Conservation (phyloP, 331 rosid genomes). For the Acacia pycnantha region DNA sequence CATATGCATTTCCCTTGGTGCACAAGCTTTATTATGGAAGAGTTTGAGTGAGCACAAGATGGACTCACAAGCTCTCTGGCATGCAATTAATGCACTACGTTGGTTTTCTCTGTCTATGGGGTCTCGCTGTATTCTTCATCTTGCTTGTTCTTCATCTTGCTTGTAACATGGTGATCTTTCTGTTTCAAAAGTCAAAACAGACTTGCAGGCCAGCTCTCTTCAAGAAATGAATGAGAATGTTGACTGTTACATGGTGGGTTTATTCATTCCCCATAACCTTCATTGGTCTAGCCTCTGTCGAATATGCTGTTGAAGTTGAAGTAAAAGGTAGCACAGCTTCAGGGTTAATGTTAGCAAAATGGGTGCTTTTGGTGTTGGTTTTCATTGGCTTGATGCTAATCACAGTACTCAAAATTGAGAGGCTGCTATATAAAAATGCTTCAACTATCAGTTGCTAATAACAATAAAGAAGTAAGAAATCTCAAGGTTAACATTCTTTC, state of each 20-base stretch:
- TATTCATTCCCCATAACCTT: slow-evolving; percentile 50
- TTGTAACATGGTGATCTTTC: neutral
- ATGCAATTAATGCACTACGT: slow-evolving; percentile 32
- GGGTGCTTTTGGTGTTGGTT: slow-evolving; percentile 38
- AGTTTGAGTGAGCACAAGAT: slow-evolving; percentile 34
- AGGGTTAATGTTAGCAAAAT: slow-evolving; percentile 31
- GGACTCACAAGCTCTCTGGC: slow-evolving; percentile 33
- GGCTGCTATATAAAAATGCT: slow-evolving; percentile 23
- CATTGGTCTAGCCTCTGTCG: slow-evolving; percentile 46
- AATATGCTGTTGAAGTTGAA: slow-evolving; percentile 36
- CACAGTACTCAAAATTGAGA: slow-evolving; percentile 37
- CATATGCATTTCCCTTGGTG: slow-evolving; percentile 46
- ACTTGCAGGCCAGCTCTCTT: slow-evolving; percentile 51
- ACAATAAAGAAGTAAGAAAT: neutral
- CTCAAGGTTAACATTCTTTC: neutral
- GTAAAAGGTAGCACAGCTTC: slow-evolving; percentile 32
- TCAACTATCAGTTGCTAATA: neutral
- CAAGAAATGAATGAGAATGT: slow-evolving; percentile 51
- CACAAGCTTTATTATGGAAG: slow-evolving; percentile 58
- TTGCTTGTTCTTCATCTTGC: neutral
- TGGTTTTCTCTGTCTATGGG: slow-evolving; percentile 48
- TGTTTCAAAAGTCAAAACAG: slow-evolving; percentile 21
- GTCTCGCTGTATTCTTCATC: slow-evolving; percentile 33
- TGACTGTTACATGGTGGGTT: slow-evolving; percentile 50
- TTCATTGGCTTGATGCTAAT: slow-evolving; percentile 41